Percentiles rank a stretch among this genome's conserved stretches.
Conservation (phyloP, 2,329 filamentous ascomycete genomes). For the Thyridium curvatum region DNA sequence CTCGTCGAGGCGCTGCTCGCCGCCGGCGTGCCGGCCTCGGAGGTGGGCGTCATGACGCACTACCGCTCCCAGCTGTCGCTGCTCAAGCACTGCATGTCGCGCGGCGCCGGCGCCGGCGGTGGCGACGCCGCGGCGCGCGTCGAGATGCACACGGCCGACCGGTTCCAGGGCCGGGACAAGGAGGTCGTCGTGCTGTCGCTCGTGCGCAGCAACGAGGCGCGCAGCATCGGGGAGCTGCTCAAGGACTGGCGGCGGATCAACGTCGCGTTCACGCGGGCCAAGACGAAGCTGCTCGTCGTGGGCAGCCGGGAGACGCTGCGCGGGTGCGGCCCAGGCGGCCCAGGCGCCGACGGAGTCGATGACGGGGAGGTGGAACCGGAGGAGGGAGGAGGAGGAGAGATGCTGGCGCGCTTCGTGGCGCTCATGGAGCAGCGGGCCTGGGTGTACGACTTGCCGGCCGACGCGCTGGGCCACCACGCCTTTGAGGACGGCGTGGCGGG, state of each 20-base stretch:
- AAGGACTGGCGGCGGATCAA: conserved; percentile 93
- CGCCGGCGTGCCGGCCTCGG: conserved; percentile 64
- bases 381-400: conserved; percentile 60
- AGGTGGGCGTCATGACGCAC: conserved; percentile 94
- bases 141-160: conserved; percentile 95
- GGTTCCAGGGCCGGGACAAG: conserved; percentile 95
- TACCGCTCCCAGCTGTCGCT: conserved; percentile 89
- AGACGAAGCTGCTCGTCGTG: conserved; percentile 84
- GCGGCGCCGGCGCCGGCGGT: conserved; percentile 31
- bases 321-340: conserved; percentile 21
- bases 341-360: conserved; percentile 40
- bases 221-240: conserved; percentile 82
- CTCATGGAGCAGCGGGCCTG: conserved; percentile 75
- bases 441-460: conserved; percentile 65
- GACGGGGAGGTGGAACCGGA: conserved; percentile 45
- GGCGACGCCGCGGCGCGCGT: conserved; percentile 39
- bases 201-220: conserved; percentile 78
- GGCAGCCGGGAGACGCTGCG: conserved; percentile 72
- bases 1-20: conserved; percentile 74
- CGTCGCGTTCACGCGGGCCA: conserved; percentile 88
- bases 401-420: conserved; percentile 68
- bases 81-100: conserved; percentile 62
- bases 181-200: conserved; percentile 83
- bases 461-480: conserved; percentile 60
- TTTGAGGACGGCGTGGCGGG: conserved; percentile 52